These are phyloP conservation scores for Trichoderma hamatum DNA, from an alignment of 2,329 filamentous ascomycete genomes.

Conservation along the genomic window DNA sequence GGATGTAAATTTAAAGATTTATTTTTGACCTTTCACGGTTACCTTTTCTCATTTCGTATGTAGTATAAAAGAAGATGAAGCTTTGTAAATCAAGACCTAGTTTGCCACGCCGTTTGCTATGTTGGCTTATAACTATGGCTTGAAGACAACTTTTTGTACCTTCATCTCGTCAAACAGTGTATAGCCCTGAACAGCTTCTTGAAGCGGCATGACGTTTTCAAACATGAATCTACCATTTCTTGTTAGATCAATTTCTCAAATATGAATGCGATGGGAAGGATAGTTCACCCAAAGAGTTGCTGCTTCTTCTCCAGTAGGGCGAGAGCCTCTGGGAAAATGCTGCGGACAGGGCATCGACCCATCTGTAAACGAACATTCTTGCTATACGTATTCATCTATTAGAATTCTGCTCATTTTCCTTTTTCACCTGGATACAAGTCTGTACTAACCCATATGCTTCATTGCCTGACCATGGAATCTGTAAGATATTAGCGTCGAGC, in stretches of 20 bases:
- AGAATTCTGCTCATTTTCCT: background rate
- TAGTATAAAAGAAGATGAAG: background rate
- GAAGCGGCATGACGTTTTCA: conserved; percentile 72
- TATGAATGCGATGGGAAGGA: background rate
- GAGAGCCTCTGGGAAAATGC: conserved; percentile 68
- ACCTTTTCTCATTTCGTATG: background rate
- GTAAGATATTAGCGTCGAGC: background rate
- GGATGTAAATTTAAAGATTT: background rate
- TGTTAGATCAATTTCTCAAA: background rate
- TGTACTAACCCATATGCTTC: conserved; percentile 60
- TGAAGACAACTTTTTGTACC: conserved; percentile 74
- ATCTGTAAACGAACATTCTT: conserved; percentile 77
- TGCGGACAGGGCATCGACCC: conserved; percentile 75
- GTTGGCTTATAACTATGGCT: conserved; percentile 37
- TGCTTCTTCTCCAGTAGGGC: conserved; percentile 67
- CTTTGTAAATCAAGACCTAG: background rate
- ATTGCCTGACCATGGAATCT: conserved; percentile 68
- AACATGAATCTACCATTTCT: conserved; percentile 67
- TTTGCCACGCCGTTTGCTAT: background rate
- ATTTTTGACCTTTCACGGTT: background rate
- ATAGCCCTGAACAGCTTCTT: conserved; percentile 68
- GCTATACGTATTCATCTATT: conserved; percentile 37
- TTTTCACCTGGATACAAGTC: background rate
- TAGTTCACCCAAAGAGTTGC: conserved; percentile 54
- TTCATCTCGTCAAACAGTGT: conserved; percentile 73